Base-by-base conservation (phyloP, 257 asterid genomes). In the Plantago elongata region DNA sequence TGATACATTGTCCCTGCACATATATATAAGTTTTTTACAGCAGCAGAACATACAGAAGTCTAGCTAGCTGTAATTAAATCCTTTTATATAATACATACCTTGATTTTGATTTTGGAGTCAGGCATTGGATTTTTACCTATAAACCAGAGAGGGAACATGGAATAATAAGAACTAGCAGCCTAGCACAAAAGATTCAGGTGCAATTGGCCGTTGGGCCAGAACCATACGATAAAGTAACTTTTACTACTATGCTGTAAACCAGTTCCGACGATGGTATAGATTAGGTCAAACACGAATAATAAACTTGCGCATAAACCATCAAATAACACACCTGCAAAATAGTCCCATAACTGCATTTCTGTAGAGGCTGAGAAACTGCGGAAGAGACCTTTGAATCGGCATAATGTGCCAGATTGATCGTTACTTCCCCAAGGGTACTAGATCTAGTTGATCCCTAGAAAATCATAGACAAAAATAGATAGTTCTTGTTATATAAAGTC, bases 51-150 rank as follows among this genome's bases (percentile, higher is more conserved):
- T 5, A n/a, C 37, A 51, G 18, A 67, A 43, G 22, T 60, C 51
- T 44, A 62, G 5, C 66, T 59, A 9, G 44, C 30, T 11, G 50
- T 17, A 66, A 59, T 14, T 59, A 16, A 62, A 30, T 57, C 46
- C 57, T 18, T n/a, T 38, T 22, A 64, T 9, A 51, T 29, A 51
- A 13, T 22, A 75, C 82, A 60, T 51, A 89, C 97, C 95, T 72
- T 76, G 48, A 55, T 61, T 69, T 81, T 37, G 85, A 69, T 72
- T 80, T 78, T 51, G 90, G 82, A 47, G 79, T 71, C 40, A 72
- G 73, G 72, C 97, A 82, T 27, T 89, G 97, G 59, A 92, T 61
- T 75, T 84, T 89, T 55, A 86, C 78, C 98, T 91, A 85, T 22
- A 74, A 74, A 14, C 55, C 62, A 64, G 48, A 69, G 12, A 51